A percentile compares a stretch with the other conserved stretches of the same genome.
Evolutionary conservation across 345 rosid species (phyloP).

Genomic region (Hibiscus trionum): DNA sequence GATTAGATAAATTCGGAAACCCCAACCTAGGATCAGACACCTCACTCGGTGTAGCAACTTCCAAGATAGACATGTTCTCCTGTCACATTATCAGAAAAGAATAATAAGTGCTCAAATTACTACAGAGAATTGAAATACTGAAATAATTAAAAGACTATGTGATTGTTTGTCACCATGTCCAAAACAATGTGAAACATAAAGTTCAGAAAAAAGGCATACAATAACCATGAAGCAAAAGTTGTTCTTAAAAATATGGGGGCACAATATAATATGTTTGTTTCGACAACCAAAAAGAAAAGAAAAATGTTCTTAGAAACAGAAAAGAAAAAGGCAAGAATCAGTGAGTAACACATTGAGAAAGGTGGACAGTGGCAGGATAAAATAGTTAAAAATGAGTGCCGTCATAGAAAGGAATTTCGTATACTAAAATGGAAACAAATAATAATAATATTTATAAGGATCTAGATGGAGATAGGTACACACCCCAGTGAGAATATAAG

Average conservation of each 20-base stretch:
- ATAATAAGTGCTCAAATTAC: neutral
- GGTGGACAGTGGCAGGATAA: neutral
- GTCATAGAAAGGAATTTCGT: neutral
- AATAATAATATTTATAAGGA: neutral
- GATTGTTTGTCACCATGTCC: neutral
- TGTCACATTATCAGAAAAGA: conserved; percentile 23
- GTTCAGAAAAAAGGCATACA: neutral
- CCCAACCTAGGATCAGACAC: conserved; percentile 73
- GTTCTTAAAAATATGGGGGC: neutral
- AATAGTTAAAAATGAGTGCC: neutral
- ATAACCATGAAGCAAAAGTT: neutral
- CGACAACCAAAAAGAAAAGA: too few relatives aligned
- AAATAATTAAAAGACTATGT: neutral
- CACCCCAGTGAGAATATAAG: neutral
- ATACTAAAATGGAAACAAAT: neutral
- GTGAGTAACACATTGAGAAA: neutral
- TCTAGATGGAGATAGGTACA: neutral
- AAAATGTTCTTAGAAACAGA: neutral
- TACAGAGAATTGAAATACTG: neutral
- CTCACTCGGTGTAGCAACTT: conserved; percentile 38
- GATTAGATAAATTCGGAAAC: conserved; percentile 54
- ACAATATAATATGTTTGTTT: too few relatives aligned
- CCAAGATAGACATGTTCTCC: conserved; percentile 46
- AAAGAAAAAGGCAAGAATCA: neutral
- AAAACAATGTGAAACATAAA: conserved; percentile 4